These are phyloP conservation scores for Lentinula guzmanii DNA, from an alignment of 768 basidiomycete species.

Conservation along the genomic window DNA sequence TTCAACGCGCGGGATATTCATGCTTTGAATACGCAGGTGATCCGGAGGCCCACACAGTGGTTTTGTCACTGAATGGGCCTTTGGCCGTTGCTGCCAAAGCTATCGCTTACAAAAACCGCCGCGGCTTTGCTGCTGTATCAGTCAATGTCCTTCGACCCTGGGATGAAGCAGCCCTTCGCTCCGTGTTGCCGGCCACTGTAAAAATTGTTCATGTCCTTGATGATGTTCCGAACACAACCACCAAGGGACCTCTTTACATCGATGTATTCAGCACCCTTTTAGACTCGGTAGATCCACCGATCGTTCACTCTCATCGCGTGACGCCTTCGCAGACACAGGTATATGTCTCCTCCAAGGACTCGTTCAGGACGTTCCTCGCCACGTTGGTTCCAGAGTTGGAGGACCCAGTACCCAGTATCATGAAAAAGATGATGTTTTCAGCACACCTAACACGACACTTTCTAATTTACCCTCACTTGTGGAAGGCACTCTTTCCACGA, in stretches of 20 bases:
- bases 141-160: slow-evolving; percentile 85
- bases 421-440: slow-evolving; percentile 66
- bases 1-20: slow-evolving; percentile 58
- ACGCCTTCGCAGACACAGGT: slow-evolving; percentile 50
- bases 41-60: slow-evolving; percentile 49
- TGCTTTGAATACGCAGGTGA: slow-evolving; percentile 76
- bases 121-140: slow-evolving; percentile 58
- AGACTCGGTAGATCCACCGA: slow-evolving; percentile 24
- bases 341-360: slow-evolving; percentile 37
- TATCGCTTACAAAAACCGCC: slow-evolving; percentile 28
- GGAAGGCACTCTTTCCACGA: slow-evolving; percentile 51
- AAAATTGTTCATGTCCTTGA: slow-evolving; percentile 67
- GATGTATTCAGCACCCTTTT: slow-evolving; percentile 64
- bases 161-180: slow-evolving; percentile 60
- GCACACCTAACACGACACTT: slow-evolving; percentile 49
- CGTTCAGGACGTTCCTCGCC: slow-evolving; percentile 29
- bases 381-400: slow-evolving; percentile 20
- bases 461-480: slow-evolving; percentile 51
- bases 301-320: slow-evolving; percentile 51
- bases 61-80: slow-evolving; percentile 74
- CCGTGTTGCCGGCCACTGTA: slow-evolving; percentile 52
- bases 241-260: slow-evolving; percentile 62
- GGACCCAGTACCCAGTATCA: slow-evolving; percentile 32
- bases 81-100: slow-evolving; percentile 61
- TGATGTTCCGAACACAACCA: slow-evolving; percentile 59